Base-by-base conservation (phyloP, 768 basidiomycete species). In the Dentipellis sp. region DNA sequence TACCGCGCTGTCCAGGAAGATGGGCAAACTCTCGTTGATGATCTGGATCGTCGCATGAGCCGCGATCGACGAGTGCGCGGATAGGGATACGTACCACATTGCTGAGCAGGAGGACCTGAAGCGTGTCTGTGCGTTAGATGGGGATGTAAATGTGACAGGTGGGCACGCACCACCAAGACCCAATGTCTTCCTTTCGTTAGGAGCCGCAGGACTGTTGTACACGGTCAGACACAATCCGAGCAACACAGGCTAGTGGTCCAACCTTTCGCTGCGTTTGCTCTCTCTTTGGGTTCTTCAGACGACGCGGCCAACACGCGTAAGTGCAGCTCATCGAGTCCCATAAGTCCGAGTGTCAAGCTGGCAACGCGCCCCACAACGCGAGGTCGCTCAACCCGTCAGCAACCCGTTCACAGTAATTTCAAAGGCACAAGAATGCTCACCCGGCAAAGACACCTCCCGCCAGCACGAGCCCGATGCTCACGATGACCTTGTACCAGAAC, bases 311-410 rank as follows among this genome's bases (percentile, higher is more conserved):
- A 75, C 3, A 95, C 94, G 16, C 91, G 82, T 5, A 97, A 78
- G 63, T 95, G 91, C 14, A 97, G 79, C 58, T 93, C 90, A 60
- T 97, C 93, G 16, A 94, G 78, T 1, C 94, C 94, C 94, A 95
- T 95, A 23, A 97, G 75, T 1, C 91, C 94, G 29, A 97, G 81
- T 0, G 94, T 97, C 53, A 97, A 72, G 2, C 92, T 93, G 62
- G n/a, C 52, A 39, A n/a, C 53, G 17, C 23, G 29, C 22, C 14
- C 29, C 36, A 53, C n/a, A n/a, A 45, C 1, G 21, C 36, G 23
- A 23, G 22, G 55, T 37, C 35, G n/a, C 8, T 22, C 11, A 36
- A 46, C 11, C 23, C n/a, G 10, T 35, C 29, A 50, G 22, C 10
- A 36, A 5, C 17, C 3, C 5, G 9, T 16, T 12, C 17, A 10